Evolutionary conservation across 2,329 filamentous ascomycete species (phyloP), one percentile per base, ranked within the genome.

Genomic region (Ceratocystis alfenasii): DNA sequence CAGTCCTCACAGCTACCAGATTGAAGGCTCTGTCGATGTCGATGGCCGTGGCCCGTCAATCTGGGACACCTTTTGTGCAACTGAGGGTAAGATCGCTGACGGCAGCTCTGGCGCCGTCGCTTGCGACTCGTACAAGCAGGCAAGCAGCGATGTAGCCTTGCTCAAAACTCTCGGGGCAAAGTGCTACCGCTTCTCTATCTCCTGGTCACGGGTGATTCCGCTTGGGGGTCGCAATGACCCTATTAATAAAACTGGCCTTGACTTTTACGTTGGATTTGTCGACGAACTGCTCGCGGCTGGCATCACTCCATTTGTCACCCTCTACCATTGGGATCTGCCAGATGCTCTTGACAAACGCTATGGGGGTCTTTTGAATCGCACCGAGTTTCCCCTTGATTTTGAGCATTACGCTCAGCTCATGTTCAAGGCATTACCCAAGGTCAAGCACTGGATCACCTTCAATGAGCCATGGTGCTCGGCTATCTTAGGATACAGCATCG

Each of bases 321-420:
- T 95, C 17, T 89, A 88, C 75, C 90, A 95, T 76, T 95, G 90
- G 90, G 90, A 95, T 76, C 80, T 94, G 7, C 90, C 90, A 2
- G 85, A 90, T 71, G 86, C 78, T 67, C 80, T 95, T 22, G 83
- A 95, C 72, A 84, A 87, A 78, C 85, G 89, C 68, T 95, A 95
- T 74, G 87, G 88, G 30, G 90, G 90, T 22, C 81, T 91, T 65
- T 77, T 94, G 70, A 90, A 91, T 80, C 87, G 88, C 73, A 80
- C 85, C 55, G 90, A 95, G 77, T 95, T 94, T 75, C 85, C 88
- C 2, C 82, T 86, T 67, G 90, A 95, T 76, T 95, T 85, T 73
- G 86, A 87, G 70, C 78, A 87, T 76, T 95, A 92, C 73, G 87
- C 90, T 8, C 85, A 87, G 68, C 79, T 90, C 60, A 79, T 90